Conservation (phyloP, 192 early-diverging fungal genomes). For the Linnemannia zychae region DNA sequence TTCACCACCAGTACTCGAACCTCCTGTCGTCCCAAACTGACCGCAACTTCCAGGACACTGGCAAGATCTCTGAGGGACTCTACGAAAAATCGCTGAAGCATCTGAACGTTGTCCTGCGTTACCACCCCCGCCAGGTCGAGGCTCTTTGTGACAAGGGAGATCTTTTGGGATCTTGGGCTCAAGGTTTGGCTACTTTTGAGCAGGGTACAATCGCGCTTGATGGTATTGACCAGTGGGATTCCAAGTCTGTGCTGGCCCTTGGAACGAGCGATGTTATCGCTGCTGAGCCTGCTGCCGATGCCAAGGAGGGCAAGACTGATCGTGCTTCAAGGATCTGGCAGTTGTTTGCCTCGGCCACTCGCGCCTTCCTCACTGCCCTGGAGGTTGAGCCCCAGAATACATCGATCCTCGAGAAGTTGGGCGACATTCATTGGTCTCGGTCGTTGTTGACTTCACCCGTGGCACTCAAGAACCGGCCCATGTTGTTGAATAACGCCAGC, state of each 20-base stretch:
- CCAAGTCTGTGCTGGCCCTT: constrained; percentile 31
- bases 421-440: constrained; percentile 62
- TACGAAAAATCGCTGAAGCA: constrained; percentile 57
- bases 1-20: constrained; percentile 62
- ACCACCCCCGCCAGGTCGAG: constrained; percentile 62
- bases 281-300: constrained; percentile 16
- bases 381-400: constrained; percentile 64
- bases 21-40: constrained; percentile 62
- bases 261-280: constrained; percentile 40
- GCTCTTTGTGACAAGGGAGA: constrained; percentile 70
- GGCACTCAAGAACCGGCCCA: constrained; percentile 57
- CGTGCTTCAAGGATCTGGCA: constrained; percentile 57
- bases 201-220: constrained; percentile 21
- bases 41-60: constrained; percentile 59
- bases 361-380: constrained; percentile 59
- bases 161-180: constrained; percentile 62
- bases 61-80: constrained; percentile 45
- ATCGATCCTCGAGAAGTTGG: constrained; percentile 65
- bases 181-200: constrained; percentile 53
- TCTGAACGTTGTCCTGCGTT: constrained; percentile 55
- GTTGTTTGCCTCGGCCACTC: constrained; percentile 57
- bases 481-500: constrained; percentile 65
- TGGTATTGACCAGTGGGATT: constrained; percentile 36
- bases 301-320: constrained; percentile 16
- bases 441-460: constrained; percentile 56